These are phyloP conservation scores for Thraustochytrium sp. DNA, from an alignment of 352 stramenopile species.

Conservation along the genomic window DNA sequence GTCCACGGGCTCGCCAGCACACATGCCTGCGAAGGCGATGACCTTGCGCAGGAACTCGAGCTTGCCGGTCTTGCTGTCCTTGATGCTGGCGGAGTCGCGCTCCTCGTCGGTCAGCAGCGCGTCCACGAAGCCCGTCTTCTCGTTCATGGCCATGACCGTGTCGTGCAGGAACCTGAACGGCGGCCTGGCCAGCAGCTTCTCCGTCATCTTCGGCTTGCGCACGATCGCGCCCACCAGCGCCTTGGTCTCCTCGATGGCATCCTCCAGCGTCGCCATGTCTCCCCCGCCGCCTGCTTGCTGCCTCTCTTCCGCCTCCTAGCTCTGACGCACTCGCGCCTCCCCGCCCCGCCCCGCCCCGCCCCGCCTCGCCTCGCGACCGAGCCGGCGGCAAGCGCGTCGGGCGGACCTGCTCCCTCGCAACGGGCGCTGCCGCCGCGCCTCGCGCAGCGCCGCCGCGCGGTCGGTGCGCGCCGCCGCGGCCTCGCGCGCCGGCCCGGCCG, in stretches of 20 bases:
- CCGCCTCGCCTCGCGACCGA: too few relatives aligned
- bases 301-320: too few relatives aligned
- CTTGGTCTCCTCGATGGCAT: constrained; percentile 1
- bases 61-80: constrained; percentile 71
- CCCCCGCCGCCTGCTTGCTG: too few relatives aligned
- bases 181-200: constrained; percentile 89
- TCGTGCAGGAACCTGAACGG: constrained; percentile 94
- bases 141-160: constrained; percentile 77
- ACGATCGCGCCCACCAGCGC: constrained; percentile 58
- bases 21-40: constrained; percentile 66
- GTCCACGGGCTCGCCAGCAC: constrained; percentile 64
- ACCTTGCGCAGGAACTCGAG: constrained; percentile 74
- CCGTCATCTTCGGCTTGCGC: constrained; percentile 82
- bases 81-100: constrained; percentile 58
- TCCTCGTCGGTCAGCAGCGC: constrained; percentile 69
- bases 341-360: too few relatives aligned
- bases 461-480: too few relatives aligned
- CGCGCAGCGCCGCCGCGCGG: too few relatives aligned
- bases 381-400: too few relatives aligned
- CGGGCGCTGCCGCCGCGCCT: too few relatives aligned
- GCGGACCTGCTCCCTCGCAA: too few relatives aligned
- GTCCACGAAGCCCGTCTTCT: constrained; percentile 74
- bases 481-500: too few relatives aligned
- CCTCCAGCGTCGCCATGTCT: constrained; percentile 6
- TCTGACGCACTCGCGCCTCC: too few relatives aligned